phyloP scores from a whole-genome alignment of 169 alveolate genomes.

The Cyclospora cayetanensis region DNA sequence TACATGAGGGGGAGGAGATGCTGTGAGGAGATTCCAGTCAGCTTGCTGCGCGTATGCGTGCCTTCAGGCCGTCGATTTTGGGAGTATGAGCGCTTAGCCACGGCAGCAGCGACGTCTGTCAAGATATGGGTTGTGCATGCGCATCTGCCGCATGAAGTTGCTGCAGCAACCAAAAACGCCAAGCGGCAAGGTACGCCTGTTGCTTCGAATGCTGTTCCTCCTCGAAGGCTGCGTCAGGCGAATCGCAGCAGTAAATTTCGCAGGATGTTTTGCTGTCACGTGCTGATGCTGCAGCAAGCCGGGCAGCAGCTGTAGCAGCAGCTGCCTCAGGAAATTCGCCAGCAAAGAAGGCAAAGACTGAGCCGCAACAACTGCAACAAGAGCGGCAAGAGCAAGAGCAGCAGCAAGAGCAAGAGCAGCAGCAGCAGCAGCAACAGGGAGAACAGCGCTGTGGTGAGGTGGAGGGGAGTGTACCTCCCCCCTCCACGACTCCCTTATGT shows the following conservation, averaged over 20 bases:
- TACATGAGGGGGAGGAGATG: no score
- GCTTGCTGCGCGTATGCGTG: no score
- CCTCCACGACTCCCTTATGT: no score
- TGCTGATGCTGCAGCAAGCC: slow-evolving; percentile 39
- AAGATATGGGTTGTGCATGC: slow-evolving; percentile 70
- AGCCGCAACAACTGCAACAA: background rate
- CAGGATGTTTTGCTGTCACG: background rate
- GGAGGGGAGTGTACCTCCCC: no score
- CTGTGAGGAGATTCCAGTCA: no score
- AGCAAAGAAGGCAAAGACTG: slow-evolving; percentile 6
- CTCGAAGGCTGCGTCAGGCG: background rate
- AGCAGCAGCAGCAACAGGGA: slow-evolving; percentile 15
- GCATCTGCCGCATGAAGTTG: slow-evolving; percentile 33
- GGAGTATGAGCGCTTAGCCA: slow-evolving; percentile 66
- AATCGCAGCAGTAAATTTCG: background rate
- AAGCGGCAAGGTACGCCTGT: slow-evolving; percentile 8
- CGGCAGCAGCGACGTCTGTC: slow-evolving; percentile 67
- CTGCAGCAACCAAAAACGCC: slow-evolving; percentile 45
- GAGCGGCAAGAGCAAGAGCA: background rate
- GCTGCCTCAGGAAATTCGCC: background rate
- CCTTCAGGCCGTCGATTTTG: slow-evolving; percentile 58
- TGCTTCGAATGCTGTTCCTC: background rate
- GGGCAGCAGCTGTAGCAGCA: slow-evolving; percentile 45
- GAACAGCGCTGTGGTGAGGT: no score
- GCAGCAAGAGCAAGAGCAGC: slow-evolving; percentile 10